Conservation (phyloP, 1,284 basidiomycete species). For the Puccinia sorghi region DNA sequence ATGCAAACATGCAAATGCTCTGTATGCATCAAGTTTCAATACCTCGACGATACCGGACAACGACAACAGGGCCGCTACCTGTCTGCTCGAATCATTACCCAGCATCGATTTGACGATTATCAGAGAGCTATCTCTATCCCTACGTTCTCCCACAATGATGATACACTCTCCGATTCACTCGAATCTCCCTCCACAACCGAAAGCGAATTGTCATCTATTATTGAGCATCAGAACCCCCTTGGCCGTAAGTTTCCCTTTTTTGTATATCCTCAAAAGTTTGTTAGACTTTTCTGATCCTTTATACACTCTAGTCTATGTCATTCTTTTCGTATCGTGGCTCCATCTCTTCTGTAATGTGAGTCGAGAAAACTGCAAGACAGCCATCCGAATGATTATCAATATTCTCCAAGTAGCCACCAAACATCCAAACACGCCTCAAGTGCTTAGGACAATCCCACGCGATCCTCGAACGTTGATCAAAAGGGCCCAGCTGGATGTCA, state of each 20-base stretch:
- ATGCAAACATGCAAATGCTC: too few relatives aligned
- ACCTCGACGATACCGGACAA: too few relatives aligned
- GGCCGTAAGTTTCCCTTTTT: background rate
- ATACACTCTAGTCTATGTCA: background rate
- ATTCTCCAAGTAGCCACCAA: background rate
- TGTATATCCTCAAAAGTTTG: background rate
- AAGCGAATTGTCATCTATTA: background rate
- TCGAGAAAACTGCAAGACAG: conserved; percentile 24
- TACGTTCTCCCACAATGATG: too few relatives aligned
- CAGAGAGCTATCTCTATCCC: too few relatives aligned
- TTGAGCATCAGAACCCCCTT: background rate
- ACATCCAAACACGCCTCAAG: background rate
- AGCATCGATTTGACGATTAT: background rate
- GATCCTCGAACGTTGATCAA: conserved; percentile 16
- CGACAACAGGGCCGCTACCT: background rate
- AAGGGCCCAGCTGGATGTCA: background rate
- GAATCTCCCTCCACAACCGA: background rate
- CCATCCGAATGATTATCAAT: conserved; percentile 5
- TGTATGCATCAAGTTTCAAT: too few relatives aligned
- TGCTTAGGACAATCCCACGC: background rate
- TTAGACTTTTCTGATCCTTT: background rate
- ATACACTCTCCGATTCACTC: background rate
- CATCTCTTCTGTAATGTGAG: conserved; percentile 44
- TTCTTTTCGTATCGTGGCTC: conserved; percentile 34
- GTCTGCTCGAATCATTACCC: conserved; percentile 10